Conservation (phyloP, 495 filamentous ascomycete genomes). For the Chaetomium fimeti region DNA sequence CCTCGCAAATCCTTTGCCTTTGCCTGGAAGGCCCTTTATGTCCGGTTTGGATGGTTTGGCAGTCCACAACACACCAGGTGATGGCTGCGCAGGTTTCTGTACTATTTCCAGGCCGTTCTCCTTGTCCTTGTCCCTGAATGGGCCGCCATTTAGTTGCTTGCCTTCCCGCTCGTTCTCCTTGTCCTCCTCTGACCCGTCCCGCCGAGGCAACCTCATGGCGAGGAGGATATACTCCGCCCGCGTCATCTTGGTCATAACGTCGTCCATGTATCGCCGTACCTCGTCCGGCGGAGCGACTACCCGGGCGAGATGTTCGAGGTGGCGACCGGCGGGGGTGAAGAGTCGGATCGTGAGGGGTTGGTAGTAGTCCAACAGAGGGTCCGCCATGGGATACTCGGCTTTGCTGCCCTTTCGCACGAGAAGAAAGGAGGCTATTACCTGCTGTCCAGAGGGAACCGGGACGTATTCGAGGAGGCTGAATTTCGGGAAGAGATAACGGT, state of each 20-base stretch:
- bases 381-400: slow-evolving; percentile 50
- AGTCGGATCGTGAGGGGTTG: slow-evolving; percentile 85
- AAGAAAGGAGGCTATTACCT: slow-evolving; percentile 64
- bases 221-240: slow-evolving; percentile 67
- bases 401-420: slow-evolving; percentile 60
- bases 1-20: slow-evolving; percentile 35
- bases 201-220: slow-evolving; percentile 62
- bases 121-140: slow-evolving; percentile 13
- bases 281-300: slow-evolving; percentile 79
- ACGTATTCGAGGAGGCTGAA: slow-evolving; percentile 76
- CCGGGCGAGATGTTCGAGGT: slow-evolving; percentile 69
- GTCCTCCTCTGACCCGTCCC: slow-evolving; percentile 34
- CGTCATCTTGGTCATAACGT: slow-evolving; percentile 72
- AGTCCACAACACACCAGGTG: slow-evolving; percentile 43
- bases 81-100: slow-evolving; percentile 15
- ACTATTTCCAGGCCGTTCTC: slow-evolving; percentile 5
- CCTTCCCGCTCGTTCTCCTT: slow-evolving; percentile 23
- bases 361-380: slow-evolving; percentile 71
- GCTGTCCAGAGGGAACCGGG: slow-evolving; percentile 38
- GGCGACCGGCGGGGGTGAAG: slow-evolving; percentile 57
- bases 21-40: slow-evolving; percentile 30
- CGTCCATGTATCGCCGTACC: slow-evolving; percentile 78
- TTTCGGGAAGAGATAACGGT: slow-evolving; percentile 87
- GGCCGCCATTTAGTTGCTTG: slow-evolving; percentile 30
- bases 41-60: slow-evolving; percentile 36